These are phyloP conservation scores for Sarocladiaceae sp. DNA, from an alignment of 2,329 filamentous ascomycete species.

Conservation along the genomic window DNA sequence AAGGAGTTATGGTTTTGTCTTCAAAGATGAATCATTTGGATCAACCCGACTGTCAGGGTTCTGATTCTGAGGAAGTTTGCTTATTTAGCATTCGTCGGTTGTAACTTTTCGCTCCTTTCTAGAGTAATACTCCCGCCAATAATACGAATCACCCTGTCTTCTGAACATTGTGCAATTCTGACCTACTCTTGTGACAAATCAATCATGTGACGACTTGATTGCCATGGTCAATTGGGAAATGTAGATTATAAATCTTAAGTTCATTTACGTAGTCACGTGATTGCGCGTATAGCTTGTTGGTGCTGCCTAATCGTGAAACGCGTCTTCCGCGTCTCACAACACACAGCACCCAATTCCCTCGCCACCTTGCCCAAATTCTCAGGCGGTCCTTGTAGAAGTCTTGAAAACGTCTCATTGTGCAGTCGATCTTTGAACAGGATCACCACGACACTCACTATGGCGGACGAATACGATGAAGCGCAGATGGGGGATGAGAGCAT, in stretches of 20 bases:
- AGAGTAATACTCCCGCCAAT: slow-evolving; percentile 14
- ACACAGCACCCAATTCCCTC: neutral
- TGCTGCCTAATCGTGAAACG: slow-evolving; percentile 6
- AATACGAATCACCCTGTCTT: slow-evolving; percentile 5
- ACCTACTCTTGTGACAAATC: neutral
- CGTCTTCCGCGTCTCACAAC: slow-evolving; percentile 1
- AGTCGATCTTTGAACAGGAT: neutral
- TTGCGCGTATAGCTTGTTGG: neutral
- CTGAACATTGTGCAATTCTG: neutral
- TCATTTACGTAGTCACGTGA: neutral
- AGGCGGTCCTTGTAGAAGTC: neutral
- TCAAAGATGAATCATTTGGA: neutral
- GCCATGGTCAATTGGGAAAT: too few species aligned
- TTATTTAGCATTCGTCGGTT: too few species aligned
- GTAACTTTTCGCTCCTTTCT: slow-evolving; percentile 16
- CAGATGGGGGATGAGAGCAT: slow-evolving; percentile 61
- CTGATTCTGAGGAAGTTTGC: neutral
- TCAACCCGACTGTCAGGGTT: neutral
- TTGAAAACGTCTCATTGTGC: too few species aligned
- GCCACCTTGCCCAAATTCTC: neutral
- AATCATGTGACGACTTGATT: too few species aligned
- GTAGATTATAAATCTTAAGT: too few species aligned
- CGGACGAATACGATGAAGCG: slow-evolving; percentile 60
- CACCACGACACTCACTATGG: slow-evolving; percentile 37
- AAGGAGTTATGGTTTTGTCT: neutral